Evolutionary conservation across 176 grass and related monocot species (phyloP).

Genomic region (Themeda triandra): DNA sequence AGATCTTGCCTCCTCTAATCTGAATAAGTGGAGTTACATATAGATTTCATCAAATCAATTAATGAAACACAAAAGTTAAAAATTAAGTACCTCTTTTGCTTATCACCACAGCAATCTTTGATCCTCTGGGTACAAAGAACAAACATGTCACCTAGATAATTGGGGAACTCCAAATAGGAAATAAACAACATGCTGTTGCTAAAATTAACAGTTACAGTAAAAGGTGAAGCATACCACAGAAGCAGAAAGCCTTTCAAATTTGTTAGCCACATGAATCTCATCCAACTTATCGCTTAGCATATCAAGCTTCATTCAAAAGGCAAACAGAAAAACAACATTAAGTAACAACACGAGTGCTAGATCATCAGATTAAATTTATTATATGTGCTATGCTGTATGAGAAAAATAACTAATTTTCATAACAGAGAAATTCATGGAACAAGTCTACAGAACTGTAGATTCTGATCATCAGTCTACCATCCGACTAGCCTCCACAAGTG

Average conservation of each 20-base stretch:
- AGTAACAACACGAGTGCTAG: constrained; percentile 17
- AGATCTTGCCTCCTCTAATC: constrained; percentile 59
- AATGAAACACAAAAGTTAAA: constrained; percentile 6
- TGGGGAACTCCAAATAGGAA: constrained; percentile 33
- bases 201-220: constrained; percentile 15
- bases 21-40: constrained; percentile 21
- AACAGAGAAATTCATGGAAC: constrained; percentile 2
- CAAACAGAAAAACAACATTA: constrained; percentile 25
- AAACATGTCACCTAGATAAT: constrained; percentile 21
- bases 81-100: constrained; percentile 53
- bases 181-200: constrained; percentile 18
- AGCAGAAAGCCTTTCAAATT: constrained; percentile 61
- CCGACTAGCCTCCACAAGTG: not conserved
- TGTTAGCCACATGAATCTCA: constrained; percentile 52
- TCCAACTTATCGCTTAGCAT: constrained; percentile 50
- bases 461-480: constrained; percentile 12
- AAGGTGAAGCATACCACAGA: constrained; percentile 63
- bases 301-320: constrained; percentile 65
- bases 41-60: not conserved
- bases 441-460: constrained; percentile 11
- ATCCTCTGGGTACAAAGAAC: constrained; percentile 63
- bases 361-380: constrained; percentile 16
- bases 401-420: not conserved
- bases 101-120: constrained; percentile 31
- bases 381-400: not conserved